Evolutionary conservation across 2,329 filamentous ascomycete genomes (phyloP), one percentile per base, ranked within the genome.

Genomic region (Ophiostoma ulmi): DNA sequence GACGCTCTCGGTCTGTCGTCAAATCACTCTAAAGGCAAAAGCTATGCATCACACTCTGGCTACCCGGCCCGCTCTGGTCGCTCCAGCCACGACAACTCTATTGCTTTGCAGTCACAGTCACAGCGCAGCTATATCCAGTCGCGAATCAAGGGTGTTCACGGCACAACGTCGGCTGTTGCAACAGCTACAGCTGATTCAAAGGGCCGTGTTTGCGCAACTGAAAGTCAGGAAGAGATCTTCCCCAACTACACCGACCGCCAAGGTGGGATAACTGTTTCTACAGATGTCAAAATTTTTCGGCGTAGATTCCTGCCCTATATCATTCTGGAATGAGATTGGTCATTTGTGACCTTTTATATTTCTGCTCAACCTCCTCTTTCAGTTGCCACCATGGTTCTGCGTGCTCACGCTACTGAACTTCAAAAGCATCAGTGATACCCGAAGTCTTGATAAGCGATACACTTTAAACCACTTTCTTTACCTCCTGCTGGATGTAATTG

Each of bases 21-120:
- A 22, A 69, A 69, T 41, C 67, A 69, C 67, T 68, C 66, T n/a
- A 65, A 71, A n/a, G 39, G 2, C 52, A 58, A n/a, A 58, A 58
- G 52, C 52, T 58, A 58, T 22, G 52, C 52, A 22, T 63, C 65
- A 35, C 39, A 63, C 48, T 67, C 66, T 20, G 69, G 69, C 17
- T 58, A 58, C 52, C n/a, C 52, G n/a, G n/a, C n/a, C n/a, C 52
- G 52, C n/a, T 58, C 52, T 26, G n/a, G 55, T 8, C 69, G 69
- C 41, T 65, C 66, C 7, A 39, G 41, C 55, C 55, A 69, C 14
- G 67, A 67, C 63, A 67, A 38, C 41, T 71, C 70, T 5, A 69
- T 69, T 44, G 70, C 67, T 35, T 35, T 71, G 7, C 67, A 71
- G 44, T 66, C 58, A 3, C 67, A 71, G 58, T 66, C 41, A 5